Base-by-base conservation (phyloP, 208 protist species). In the Leishmania aethiopica region DNA sequence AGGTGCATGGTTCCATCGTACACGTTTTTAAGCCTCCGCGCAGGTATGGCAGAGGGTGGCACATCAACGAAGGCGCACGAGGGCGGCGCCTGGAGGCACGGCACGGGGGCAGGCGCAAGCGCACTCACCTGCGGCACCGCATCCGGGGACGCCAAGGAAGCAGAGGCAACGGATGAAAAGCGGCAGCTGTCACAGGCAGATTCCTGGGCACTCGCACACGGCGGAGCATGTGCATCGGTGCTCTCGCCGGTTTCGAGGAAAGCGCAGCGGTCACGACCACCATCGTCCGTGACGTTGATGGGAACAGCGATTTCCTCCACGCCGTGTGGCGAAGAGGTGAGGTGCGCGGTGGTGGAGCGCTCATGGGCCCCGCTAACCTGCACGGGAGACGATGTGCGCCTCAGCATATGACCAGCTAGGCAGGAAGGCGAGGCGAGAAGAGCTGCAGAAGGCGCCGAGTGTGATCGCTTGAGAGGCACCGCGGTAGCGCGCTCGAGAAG, bases 41-140 rank as follows among this genome's bases (percentile, higher is more conserved):
- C 83, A 49, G 83, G 83, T 17, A 83, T 71, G 8, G 78, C 83
- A 47, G 51, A 51, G 11, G 78, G 73, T 1, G 78, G 83, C 57
- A 86, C 83, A 47, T 86, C 72, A 37, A 69, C 77, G 15, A 57
- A 67, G 64, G 59, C 64, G 73, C 53, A 11, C 10, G 35, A 13
- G 4, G 28, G 2, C 15, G n/a, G 11, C 3, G 42, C 19, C 71
- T 17, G 32, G 17, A 22, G 0, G 47, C n/a, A 42, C 32, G 72
- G 35, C 51, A 35, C 35, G 40, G 55, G 22, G 55, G 37, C 75
- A 37, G 53, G 49, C 74, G 53, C 28, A 7, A 45, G 53, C 53
- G 51, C 53, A n/a, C 17, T 51, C 13, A 32, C 22, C 35, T 73
- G 35, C 69, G 19, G 35, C 47, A 8, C 49, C 25, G 51, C 73